Conservation (phyloP, 805 yeast genomes). For the Hanseniaspora lachancei region DNA sequence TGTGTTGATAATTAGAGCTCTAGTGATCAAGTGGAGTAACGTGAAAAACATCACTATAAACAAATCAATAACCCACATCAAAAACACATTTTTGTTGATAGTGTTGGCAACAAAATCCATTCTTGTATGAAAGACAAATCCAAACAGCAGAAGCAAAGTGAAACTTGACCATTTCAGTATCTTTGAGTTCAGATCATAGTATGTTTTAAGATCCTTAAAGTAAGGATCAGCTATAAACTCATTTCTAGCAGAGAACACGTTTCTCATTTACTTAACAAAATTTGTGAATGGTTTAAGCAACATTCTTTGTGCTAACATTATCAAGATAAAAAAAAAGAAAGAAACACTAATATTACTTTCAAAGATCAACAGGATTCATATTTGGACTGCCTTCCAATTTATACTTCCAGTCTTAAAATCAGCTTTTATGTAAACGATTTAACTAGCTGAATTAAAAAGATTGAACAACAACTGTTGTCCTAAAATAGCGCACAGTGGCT, state of each 20-base stretch:
- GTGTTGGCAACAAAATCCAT: not conserved
- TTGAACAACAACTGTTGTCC: too few relatives aligned
- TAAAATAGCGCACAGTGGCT: too few relatives aligned
- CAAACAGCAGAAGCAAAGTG: not conserved
- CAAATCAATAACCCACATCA: conserved; percentile 6
- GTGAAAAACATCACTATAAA: not conserved
- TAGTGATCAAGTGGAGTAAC: conserved; percentile 5
- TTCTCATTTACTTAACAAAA: not conserved
- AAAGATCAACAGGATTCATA: too few relatives aligned
- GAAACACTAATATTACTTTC: too few relatives aligned
- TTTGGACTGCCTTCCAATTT: too few relatives aligned
- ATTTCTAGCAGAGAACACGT: conserved; percentile 1
- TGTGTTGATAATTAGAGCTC: conserved; percentile 7
- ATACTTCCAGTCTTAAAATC: too few relatives aligned
- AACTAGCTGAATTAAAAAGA: too few relatives aligned
- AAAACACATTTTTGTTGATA: not conserved
- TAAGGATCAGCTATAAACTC: conserved; percentile 2
- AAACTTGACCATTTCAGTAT: conserved; percentile 11
- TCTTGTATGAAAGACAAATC: not conserved
- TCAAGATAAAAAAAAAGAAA: too few relatives aligned
- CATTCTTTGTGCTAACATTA: too few relatives aligned
- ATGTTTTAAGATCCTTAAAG: conserved; percentile 5
- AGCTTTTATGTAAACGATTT: too few relatives aligned
- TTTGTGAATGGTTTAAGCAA: not conserved
- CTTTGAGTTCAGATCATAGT: conserved; percentile 5